Conservation (phyloP, 805 yeast species). For the Teunomyces aglyptinius region DNA sequence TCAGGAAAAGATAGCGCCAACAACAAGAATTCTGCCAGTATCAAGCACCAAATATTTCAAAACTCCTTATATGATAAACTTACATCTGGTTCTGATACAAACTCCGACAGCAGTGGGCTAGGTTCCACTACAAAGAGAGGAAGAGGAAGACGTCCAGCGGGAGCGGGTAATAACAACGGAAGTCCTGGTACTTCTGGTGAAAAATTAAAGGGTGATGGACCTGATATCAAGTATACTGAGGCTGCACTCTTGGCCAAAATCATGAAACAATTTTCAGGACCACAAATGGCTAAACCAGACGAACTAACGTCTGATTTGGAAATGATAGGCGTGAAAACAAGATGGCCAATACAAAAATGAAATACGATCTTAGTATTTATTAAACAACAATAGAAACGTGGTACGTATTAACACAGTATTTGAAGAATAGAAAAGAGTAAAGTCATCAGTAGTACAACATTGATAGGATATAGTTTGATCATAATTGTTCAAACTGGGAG, state of each 20-base stretch:
- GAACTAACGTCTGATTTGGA: conserved; percentile 37
- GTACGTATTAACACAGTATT: conserved; percentile 3
- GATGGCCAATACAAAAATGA: conserved; percentile 29
- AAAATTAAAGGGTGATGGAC: conserved; percentile 10
- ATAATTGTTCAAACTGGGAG: conserved; percentile 49
- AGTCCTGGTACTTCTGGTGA: conserved; percentile 2
- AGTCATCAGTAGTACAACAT: conserved; percentile 1
- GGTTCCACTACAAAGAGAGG: conserved; percentile 24
- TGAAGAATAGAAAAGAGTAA: conserved; percentile 8
- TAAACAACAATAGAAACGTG: conserved; percentile 5
- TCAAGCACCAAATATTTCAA: conserved; percentile 41
- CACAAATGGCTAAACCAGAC: conserved; percentile 31
- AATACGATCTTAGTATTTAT: conserved; percentile 4
- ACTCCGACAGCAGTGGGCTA: conserved; percentile 18
- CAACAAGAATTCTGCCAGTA: conserved; percentile 13
- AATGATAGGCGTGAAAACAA: conserved; percentile 33
- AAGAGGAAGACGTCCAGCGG: conserved; percentile 39
- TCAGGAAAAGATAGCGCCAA: conserved; percentile 15
- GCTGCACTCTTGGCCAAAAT: conserved; percentile 40
- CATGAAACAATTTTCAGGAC: conserved; percentile 43
- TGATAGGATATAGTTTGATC: conserved; percentile 6
- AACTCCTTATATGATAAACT: conserved; percentile 35
- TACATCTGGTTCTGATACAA: conserved; percentile 43
- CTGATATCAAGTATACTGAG: conserved; percentile 28
- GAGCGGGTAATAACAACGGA: conserved; percentile 1